Base-by-base conservation (phyloP, 2,329 filamentous ascomycete genomes). In the Reticulascus tulasneorum region DNA sequence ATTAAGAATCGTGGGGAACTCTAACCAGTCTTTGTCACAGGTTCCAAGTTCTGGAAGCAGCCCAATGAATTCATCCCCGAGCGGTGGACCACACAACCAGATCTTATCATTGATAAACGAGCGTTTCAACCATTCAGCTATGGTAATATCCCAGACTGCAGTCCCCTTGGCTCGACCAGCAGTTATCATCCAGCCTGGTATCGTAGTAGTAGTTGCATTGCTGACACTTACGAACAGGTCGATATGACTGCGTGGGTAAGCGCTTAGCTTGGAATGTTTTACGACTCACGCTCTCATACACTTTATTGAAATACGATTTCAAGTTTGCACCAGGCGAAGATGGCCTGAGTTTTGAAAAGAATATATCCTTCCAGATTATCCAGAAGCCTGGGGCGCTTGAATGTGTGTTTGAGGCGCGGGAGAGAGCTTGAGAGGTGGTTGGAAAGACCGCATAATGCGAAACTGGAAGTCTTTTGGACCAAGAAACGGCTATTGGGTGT, bases 81-180 rank as follows among this genome's bases (percentile, higher is more conserved):
- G 40, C 45, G 49, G n/a, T 51, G 48, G 49, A 49, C 44, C 0
- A 43, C 40, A 4, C 33, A 42, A 2, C 45, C 45, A 2, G 49
- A 51, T 1, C 23, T 51, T 6, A 32, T 50, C 9, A 41, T 46
- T 8, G 42, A 50, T n/a, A 42, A 29, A 4, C 41, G 47, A 9
- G 43, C 46, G 2, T 50, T 40, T 8, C 22, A 35, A 8, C 37
- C 35, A 0, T 43, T 46, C 12, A 21, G 29, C 7, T 41, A 29
- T 10, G 38, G 38, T 40, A 9, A 15, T 13, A 4, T 30, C 7
- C 15, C 9, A 2, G 4, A 3, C 18, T 7, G 12, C 19, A 10
- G 4, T 16, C 1, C 26, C 4, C 5, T 29, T 10, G 12, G 24
- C 11, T 1, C 15, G 9, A 20, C 2, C 19, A 15, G 5, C 6